A percentile compares a stretch with the other conserved stretches of the same genome.
Evolutionary conservation across 164 flowering plant genomes (phyloP).

Genomic region (Magnolia officinalis): DNA sequence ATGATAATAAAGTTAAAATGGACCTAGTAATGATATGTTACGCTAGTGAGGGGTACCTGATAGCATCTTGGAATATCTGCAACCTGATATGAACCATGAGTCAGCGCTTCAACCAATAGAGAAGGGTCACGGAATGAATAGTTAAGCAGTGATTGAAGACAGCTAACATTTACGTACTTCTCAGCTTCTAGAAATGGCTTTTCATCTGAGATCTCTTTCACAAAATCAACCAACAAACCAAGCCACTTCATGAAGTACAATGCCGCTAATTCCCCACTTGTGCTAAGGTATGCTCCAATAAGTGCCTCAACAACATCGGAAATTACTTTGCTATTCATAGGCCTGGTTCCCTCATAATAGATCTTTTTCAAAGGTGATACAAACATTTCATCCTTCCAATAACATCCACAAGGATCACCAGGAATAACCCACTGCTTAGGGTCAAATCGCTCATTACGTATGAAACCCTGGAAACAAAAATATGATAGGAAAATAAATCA

Average conservation of each 20-base stretch:
- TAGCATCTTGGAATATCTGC: constrained; percentile 77
- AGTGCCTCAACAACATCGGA: constrained; percentile 91
- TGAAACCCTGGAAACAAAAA: constrained; percentile 56
- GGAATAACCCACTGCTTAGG: constrained; percentile 67
- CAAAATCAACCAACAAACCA: constrained; percentile 60
- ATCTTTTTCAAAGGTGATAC: constrained; percentile 24
- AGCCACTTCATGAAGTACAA: constrained; percentile 70
- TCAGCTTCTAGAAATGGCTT: constrained; percentile 34
- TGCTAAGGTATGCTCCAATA: constrained; percentile 73
- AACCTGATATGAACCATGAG: constrained; percentile 86
- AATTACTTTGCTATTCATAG: constrained; percentile 49
- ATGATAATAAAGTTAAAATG: no score
- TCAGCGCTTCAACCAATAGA: constrained; percentile 74
- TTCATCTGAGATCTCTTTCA: constrained; percentile 23
- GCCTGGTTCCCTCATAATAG: constrained; percentile 35
- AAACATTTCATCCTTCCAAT: constrained; percentile 26
- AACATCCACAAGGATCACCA: constrained; percentile 30
- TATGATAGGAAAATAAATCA: no score
- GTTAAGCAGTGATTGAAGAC: constrained; percentile 46
- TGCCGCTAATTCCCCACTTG: constrained; percentile 70
- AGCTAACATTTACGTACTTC: constrained; percentile 39
- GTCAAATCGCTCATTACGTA: constrained; percentile 57
- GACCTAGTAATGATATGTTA: no score
- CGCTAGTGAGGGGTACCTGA: constrained; percentile 43
- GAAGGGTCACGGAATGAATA: constrained; percentile 65